Conservation (phyloP, 129 eudicot species). For the Flaveria linearis region DNA sequence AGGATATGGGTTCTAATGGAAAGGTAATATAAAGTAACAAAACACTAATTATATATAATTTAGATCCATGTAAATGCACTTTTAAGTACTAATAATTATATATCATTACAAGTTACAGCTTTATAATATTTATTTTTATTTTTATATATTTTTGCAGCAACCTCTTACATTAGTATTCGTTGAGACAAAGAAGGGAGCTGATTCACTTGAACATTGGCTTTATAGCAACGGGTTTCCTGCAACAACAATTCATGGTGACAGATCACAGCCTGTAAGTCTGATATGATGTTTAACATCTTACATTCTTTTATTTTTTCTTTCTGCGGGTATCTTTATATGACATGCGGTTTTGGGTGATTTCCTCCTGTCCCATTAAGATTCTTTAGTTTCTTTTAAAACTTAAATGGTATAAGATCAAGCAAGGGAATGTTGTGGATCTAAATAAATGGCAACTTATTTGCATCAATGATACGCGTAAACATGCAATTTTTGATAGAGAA, state of each 20-base stretch:
- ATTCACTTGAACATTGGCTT: slow-evolving; percentile 68
- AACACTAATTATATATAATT: not conserved
- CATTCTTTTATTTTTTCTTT: not conserved
- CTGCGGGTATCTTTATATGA: not conserved
- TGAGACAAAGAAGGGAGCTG: slow-evolving; percentile 78
- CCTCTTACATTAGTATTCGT: slow-evolving; percentile 72
- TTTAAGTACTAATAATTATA: not conserved
- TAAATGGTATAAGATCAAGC: not conserved
- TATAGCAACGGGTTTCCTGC: slow-evolving; percentile 66
- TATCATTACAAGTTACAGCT: not conserved
- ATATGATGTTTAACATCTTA: slow-evolving; percentile 3
- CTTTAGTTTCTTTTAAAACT: not conserved
- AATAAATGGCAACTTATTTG: not conserved
- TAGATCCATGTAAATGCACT: not conserved
- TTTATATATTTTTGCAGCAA: slow-evolving; percentile 45
- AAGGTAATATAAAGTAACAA: slow-evolving; percentile 42
- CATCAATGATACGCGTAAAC: not conserved
- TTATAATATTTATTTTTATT: not conserved
- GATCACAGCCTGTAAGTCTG: slow-evolving; percentile 59
- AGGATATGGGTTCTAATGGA: slow-evolving; percentile 45
- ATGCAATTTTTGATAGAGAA: not conserved
- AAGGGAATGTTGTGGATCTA: not conserved
- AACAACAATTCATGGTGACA: slow-evolving; percentile 69
- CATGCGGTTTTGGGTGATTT: not conserved
- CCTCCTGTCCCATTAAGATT: not conserved